These are phyloP conservation scores for Neurospora cerealis DNA, from an alignment of 495 filamentous ascomycete species.

Conservation along the genomic window DNA sequence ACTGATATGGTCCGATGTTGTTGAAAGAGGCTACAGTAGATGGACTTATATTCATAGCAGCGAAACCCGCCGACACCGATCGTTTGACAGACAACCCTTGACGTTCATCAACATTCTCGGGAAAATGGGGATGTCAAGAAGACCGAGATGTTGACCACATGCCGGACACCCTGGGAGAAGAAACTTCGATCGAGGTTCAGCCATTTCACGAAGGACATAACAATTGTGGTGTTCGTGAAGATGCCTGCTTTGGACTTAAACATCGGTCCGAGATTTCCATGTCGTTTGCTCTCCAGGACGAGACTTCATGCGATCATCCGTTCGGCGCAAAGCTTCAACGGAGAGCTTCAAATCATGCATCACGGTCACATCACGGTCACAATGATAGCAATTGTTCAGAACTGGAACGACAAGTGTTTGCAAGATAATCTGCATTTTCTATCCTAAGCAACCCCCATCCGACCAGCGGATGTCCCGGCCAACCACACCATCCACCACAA, in stretches of 20 bases:
- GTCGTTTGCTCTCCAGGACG: background rate
- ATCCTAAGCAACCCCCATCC: background rate
- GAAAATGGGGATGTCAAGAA: background rate
- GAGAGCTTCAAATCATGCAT: background rate
- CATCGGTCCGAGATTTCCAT: background rate
- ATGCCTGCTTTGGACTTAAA: background rate
- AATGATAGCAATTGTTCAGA: background rate
- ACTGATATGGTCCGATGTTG: background rate
- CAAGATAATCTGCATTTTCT: background rate
- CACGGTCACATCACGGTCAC: background rate
- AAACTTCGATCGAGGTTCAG: background rate
- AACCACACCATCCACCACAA: background rate
- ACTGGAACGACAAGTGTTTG: background rate
- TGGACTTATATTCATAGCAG: background rate
- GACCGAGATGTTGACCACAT: background rate
- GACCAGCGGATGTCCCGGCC: background rate
- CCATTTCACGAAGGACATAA: background rate
- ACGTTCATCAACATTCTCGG: background rate
- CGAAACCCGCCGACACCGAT: too few relatives aligned
- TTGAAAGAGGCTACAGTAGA: fast-evolving
- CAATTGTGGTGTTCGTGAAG: background rate
- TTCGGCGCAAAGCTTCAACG: background rate
- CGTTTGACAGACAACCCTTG: background rate
- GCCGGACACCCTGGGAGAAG: background rate
- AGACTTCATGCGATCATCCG: background rate